These are phyloP conservation scores for Trichoderma citrinoviride DNA, from an alignment of 2,329 filamentous ascomycete genomes.

Conservation along the genomic window DNA sequence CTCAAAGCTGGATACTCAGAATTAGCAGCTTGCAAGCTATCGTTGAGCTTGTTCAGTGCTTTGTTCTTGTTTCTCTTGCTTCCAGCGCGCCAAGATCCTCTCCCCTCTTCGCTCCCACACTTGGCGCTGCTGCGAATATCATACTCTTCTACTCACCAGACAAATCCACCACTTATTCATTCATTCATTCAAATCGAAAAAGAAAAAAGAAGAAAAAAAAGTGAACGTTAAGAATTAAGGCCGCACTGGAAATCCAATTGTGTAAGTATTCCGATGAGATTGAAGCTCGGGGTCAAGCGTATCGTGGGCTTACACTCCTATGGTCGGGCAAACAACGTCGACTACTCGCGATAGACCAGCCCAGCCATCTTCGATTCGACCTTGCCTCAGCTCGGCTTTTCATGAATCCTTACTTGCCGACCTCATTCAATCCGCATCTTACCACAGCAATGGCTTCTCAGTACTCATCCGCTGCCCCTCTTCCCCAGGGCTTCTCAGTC, in stretches of 20 bases:
- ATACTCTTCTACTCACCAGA: not conserved
- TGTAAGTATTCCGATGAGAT: constrained; percentile 13
- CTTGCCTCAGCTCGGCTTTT: not conserved
- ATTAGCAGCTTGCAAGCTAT: not conserved
- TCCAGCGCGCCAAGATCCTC: constrained; percentile 19
- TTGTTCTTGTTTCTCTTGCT: not conserved
- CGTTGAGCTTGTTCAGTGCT: not conserved
- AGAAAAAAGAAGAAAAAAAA: not conserved
- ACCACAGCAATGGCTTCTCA: constrained; percentile 31
- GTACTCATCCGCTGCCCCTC: constrained; percentile 25
- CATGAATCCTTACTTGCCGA: not conserved
- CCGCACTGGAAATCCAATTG: not conserved
- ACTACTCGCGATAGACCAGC: not conserved
- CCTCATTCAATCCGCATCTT: not conserved
- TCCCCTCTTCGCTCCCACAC: not conserved
- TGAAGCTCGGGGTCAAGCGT: not conserved
- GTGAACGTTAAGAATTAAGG: not conserved
- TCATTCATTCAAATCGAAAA: not conserved
- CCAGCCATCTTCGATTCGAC: not conserved
- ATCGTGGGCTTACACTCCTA: constrained; percentile 22
- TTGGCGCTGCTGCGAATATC: constrained; percentile 22
- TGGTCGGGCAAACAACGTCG: constrained; percentile 12
- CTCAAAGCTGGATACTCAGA: not conserved
- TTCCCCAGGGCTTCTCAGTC: constrained; percentile 55
- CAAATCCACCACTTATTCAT: not conserved